phyloP scores from a whole-genome alignment of 2,329 filamentous ascomycete genomes.

The Esteya vermicola region DNA sequence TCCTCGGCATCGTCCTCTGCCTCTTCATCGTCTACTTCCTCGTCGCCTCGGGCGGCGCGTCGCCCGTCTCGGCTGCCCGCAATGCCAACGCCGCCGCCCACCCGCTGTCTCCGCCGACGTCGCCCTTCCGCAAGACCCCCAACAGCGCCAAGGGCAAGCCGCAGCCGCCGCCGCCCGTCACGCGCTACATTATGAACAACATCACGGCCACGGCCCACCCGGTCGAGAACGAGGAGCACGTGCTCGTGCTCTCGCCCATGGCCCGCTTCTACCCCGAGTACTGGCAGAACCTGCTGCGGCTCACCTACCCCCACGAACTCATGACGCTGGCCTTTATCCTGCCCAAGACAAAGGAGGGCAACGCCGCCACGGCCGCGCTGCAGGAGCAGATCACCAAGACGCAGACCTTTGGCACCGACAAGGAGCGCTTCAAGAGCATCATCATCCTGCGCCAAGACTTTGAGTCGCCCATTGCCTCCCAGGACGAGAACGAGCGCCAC shows the following conservation, averaged over 20 bases:
- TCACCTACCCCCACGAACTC: slow-evolving; percentile 83
- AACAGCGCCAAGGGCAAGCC: slow-evolving; percentile 38
- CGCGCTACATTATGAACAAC: slow-evolving; percentile 90
- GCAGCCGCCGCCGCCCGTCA: slow-evolving; percentile 58
- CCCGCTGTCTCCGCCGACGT: slow-evolving; percentile 58
- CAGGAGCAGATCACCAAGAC: slow-evolving; percentile 77
- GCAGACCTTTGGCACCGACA: slow-evolving; percentile 61
- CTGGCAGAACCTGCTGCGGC: slow-evolving; percentile 80
- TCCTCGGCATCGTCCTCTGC: slow-evolving; percentile 57
- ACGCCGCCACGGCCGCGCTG: slow-evolving; percentile 66
- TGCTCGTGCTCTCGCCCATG: slow-evolving; percentile 87
- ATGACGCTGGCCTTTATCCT: slow-evolving; percentile 94
- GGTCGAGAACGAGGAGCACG: slow-evolving; percentile 63
- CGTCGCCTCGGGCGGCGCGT: slow-evolving; percentile 26
- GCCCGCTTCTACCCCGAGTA: slow-evolving; percentile 87
- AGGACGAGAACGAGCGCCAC: slow-evolving; percentile 79
- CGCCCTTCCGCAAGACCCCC: slow-evolving; percentile 52
- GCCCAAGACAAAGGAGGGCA: slow-evolving; percentile 84
- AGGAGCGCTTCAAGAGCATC: slow-evolving; percentile 77
- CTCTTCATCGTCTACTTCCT: slow-evolving; percentile 57
- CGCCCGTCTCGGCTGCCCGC: slow-evolving; percentile 18
- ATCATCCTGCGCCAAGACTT: slow-evolving; percentile 94
- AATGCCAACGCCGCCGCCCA: slow-evolving; percentile 44
- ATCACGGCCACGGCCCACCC: slow-evolving; percentile 71
- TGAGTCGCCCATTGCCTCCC: slow-evolving; percentile 64